Conservation (phyloP, 805 yeast species). For the Kuraishia molischiana region DNA sequence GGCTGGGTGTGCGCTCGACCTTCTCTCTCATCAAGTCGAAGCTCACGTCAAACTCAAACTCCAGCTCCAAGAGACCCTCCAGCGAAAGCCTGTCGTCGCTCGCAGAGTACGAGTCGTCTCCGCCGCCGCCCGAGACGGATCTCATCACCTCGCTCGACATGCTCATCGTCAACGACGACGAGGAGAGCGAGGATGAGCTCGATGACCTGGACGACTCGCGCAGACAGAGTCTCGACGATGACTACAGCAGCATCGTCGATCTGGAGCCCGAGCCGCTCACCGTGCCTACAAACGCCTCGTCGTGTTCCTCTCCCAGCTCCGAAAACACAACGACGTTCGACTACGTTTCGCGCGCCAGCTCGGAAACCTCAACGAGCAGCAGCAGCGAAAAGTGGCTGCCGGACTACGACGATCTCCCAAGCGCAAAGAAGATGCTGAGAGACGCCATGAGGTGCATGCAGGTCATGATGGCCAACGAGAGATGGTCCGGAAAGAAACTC, state of each 20-base stretch:
- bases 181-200: slow-evolving; percentile 13
- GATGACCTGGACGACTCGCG: slow-evolving; percentile 6
- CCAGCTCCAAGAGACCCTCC: neutral
- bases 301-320: slow-evolving; percentile 2
- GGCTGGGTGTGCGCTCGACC: neutral
- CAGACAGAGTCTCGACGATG: slow-evolving; percentile 17
- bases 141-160: neutral
- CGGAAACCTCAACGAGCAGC: neutral
- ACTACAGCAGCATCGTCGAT: slow-evolving; percentile 8
- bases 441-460: slow-evolving; percentile 25
- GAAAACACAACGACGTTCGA: neutral
- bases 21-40: slow-evolving; percentile 1
- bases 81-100: neutral
- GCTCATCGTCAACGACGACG: slow-evolving; percentile 9
- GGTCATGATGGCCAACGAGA: slow-evolving; percentile 19
- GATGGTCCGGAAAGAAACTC: slow-evolving; percentile 22
- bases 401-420: slow-evolving; percentile 8
- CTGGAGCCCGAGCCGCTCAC: neutral
- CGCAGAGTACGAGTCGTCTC: neutral
- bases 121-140: neutral
- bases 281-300: slow-evolving; percentile 1
- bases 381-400: slow-evolving; percentile 7
- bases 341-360: slow-evolving; percentile 1
- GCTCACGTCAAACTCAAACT: neutral
- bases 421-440: slow-evolving; percentile 16